These are phyloP conservation scores for Penicillium sp. DNA, from an alignment of 2,329 filamentous ascomycete genomes.

Conservation along the genomic window DNA sequence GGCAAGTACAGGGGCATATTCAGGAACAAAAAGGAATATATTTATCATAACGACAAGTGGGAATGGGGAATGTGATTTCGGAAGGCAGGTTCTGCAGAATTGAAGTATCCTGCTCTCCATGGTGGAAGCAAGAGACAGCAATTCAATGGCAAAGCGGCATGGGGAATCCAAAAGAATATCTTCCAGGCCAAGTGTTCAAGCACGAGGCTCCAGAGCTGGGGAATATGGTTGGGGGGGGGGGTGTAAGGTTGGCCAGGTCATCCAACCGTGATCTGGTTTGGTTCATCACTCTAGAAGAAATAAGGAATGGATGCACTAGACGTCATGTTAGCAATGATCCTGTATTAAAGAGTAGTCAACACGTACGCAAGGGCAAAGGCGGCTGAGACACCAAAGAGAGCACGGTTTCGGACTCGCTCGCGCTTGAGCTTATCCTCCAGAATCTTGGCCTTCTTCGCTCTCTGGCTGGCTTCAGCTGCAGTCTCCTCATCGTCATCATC, in stretches of 20 bases:
- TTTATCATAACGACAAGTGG: slow-evolving; percentile 29
- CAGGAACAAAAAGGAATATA: slow-evolving; percentile 23
- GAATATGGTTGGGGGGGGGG: background rate
- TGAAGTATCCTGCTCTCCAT: background rate
- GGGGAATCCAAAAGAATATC: background rate
- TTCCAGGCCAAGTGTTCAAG: background rate
- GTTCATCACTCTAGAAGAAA: slow-evolving; percentile 40
- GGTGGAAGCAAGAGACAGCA: background rate
- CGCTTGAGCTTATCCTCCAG: slow-evolving; percentile 78
- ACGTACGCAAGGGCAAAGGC: slow-evolving; percentile 90
- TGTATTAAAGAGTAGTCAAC: background rate
- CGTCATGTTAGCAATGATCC: slow-evolving; percentile 17
- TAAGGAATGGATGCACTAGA: slow-evolving; percentile 49
- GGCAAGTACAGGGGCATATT: slow-evolving; percentile 15
- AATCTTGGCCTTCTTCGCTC: slow-evolving; percentile 68
- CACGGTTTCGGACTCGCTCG: slow-evolving; percentile 81
- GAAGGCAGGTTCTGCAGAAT: background rate
- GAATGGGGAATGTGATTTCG: slow-evolving; percentile 10
- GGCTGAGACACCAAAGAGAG: slow-evolving; percentile 80
- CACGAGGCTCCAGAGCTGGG: background rate
- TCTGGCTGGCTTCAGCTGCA: slow-evolving; percentile 46
- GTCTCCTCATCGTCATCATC: slow-evolving; percentile 54
- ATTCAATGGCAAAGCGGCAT: slow-evolving; percentile 6
- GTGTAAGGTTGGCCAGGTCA: background rate
- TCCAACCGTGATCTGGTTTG: background rate